Evolutionary conservation across 1,284 basidiomycete genomes (phyloP).

Genomic region (Laetiporus sulphureus): DNA sequence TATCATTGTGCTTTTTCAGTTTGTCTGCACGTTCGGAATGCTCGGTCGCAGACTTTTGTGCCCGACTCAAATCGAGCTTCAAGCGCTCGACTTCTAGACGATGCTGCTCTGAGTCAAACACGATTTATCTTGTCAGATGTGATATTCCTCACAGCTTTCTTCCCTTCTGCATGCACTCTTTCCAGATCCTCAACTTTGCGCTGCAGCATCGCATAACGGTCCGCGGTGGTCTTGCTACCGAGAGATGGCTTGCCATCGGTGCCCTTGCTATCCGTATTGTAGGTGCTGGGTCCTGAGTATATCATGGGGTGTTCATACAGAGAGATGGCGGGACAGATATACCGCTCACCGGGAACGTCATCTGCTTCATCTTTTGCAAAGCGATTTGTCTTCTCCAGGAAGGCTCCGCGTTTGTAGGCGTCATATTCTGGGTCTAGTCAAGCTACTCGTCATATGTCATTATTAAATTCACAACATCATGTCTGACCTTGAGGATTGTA

Average conservation of each 20-base stretch:
- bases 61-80: slow-evolving; percentile 46
- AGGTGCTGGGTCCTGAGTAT: slow-evolving; percentile 31
- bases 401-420: slow-evolving; percentile 47
- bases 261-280: slow-evolving; percentile 13
- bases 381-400: slow-evolving; percentile 47
- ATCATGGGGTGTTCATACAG: background rate
- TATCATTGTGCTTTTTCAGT: slow-evolving; percentile 53
- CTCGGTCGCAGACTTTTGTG: slow-evolving; percentile 43
- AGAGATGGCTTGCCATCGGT: too few relatives aligned
- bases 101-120: slow-evolving; percentile 35
- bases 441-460: background rate
- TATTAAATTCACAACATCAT: background rate
- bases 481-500: slow-evolving; percentile 21
- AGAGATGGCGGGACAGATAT: background rate
- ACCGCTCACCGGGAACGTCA: slow-evolving; percentile 33
- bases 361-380: slow-evolving; percentile 37
- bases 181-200: slow-evolving; percentile 65
- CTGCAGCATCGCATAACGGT: slow-evolving; percentile 49
- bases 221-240: slow-evolving; percentile 21
- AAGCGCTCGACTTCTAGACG: slow-evolving; percentile 50
- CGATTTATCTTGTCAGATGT: slow-evolving; percentile 2
- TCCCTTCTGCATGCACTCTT: slow-evolving; percentile 54
- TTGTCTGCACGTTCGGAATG: slow-evolving; percentile 51
- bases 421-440: slow-evolving; percentile 36
- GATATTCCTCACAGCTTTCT: slow-evolving; percentile 47